Evolutionary conservation across 768 basidiomycete species (phyloP), one percentile per base, ranked within the genome.

Genomic region (Leccinum uliginosum): DNA sequence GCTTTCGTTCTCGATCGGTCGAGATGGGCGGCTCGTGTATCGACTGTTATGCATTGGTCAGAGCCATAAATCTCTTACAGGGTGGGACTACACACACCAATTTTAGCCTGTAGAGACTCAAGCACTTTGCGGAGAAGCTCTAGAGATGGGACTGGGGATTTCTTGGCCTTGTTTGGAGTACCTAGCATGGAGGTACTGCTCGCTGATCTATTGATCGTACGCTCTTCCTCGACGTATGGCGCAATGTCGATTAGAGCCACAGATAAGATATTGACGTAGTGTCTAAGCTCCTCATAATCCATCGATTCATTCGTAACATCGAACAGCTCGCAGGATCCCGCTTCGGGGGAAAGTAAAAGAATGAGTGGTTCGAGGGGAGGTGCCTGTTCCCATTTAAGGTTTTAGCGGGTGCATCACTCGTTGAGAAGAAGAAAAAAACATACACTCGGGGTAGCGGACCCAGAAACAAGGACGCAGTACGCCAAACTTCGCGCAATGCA

Each of bases 1-100:
- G 83, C 85, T 62, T 91, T 92, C 4, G 83, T 79, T 55, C 86
- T 79, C 3, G 89, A 89, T 48, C 90, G 83, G 59, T 91, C 89
- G 32, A 92, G 76, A 68, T 88, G 82, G 2, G 85, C 83, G 26
- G 86, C 88, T 47, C 87, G 85, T 3, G 83, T 84, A 66, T 91
- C 89, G 47, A 81, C 87, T 89, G 57, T 12, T 44, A 27, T 19
- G 40, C 19, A 19, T 43, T 35, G 35, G 30, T 23, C 12, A 14
- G 14, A 8, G 14, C 51, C 38, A 49, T 49, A 34, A 34, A 49
- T 38, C 14, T 35, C 8, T 61, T 32, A 15, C 19, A 47, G 29
- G 4, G 27, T 15, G 32, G 17, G 48, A 46, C 26, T 45, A 21
- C 17, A 46, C 21, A 74, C 53, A 89, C 89, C 76, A 53, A 89